phyloP scores from a whole-genome alignment of 495 filamentous ascomycete genomes.

The Penicillium tannophilum region DNA sequence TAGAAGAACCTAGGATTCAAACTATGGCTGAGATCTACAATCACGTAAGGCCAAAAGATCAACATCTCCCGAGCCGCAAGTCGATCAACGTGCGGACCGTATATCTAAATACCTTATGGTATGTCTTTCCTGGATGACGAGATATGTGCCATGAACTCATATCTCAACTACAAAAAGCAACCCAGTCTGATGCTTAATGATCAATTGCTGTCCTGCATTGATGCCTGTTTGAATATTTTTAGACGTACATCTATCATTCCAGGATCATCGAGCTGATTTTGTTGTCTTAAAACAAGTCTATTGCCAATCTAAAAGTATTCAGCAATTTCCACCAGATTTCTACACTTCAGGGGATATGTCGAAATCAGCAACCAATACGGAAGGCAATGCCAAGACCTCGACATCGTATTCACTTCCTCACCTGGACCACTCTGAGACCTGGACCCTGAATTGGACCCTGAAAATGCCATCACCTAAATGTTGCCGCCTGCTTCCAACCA shows the following conservation, averaged over 20 bases:
- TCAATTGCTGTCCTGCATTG: too few relatives aligned
- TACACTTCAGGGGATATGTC: constrained; percentile 25
- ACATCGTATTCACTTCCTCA: constrained; percentile 21
- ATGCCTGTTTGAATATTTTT: too few relatives aligned
- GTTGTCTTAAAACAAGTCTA: too few relatives aligned
- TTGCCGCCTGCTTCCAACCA: constrained; percentile 11
- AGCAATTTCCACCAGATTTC: too few relatives aligned
- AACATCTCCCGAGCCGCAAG: neutral
- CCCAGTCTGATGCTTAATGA: too few relatives aligned
- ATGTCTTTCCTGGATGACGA: too few relatives aligned
- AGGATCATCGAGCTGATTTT: too few relatives aligned
- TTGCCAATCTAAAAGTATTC: too few relatives aligned
- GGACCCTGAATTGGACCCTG: constrained; percentile 3
- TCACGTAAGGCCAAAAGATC: neutral
- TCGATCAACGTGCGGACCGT: neutral
- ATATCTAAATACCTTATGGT: neutral
- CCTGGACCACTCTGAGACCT: constrained; percentile 3
- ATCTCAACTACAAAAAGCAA: too few relatives aligned
- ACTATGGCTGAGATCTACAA: neutral
- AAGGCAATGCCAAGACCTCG: constrained; percentile 20
- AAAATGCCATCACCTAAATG: neutral
- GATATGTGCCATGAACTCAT: too few relatives aligned
- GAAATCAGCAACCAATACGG: constrained; percentile 24
- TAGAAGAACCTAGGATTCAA: neutral
- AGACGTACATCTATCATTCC: too few relatives aligned